Evolutionary conservation across 345 rosid genomes (phyloP).

Genomic region (Clausena lansium): DNA sequence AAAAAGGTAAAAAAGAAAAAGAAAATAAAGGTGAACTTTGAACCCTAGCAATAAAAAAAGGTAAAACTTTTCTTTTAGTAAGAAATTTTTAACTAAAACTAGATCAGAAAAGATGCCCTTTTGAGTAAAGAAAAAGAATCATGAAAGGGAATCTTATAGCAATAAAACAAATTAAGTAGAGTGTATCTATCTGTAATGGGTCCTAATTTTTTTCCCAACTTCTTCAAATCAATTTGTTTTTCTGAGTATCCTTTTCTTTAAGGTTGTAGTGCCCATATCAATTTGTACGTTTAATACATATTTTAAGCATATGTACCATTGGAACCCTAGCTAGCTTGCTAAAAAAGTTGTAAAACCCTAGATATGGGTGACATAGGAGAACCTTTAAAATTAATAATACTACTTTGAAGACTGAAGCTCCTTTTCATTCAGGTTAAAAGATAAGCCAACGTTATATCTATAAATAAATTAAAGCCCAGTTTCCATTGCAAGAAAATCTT

Average conservation of each 20-base stretch:
- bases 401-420: neutral
- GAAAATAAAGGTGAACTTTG: neutral
- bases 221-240: neutral
- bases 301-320: neutral
- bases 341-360: slow-evolving; percentile 17
- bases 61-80: neutral
- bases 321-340: slow-evolving; percentile 9
- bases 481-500: neutral
- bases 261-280: neutral
- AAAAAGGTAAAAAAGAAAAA: neutral
- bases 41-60: neutral
- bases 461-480: neutral
- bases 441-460: slow-evolving; percentile 4
- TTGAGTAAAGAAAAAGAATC: neutral
- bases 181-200: neutral
- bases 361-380: neutral
- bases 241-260: neutral
- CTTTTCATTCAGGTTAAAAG: neutral
- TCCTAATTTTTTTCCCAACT: neutral
- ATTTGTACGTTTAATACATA: neutral
- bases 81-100: slow-evolving; percentile 7
- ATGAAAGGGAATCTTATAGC: slow-evolving; percentile 1
- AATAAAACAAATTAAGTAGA: neutral
- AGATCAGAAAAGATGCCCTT: slow-evolving; percentile 10
- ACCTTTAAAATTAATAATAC: neutral